A percentile compares a stretch with the other conserved stretches of the same genome.
phyloP scores from a whole-genome alignment of 768 basidiomycete species.

The Kwoniella newhampshirensis region DNA sequence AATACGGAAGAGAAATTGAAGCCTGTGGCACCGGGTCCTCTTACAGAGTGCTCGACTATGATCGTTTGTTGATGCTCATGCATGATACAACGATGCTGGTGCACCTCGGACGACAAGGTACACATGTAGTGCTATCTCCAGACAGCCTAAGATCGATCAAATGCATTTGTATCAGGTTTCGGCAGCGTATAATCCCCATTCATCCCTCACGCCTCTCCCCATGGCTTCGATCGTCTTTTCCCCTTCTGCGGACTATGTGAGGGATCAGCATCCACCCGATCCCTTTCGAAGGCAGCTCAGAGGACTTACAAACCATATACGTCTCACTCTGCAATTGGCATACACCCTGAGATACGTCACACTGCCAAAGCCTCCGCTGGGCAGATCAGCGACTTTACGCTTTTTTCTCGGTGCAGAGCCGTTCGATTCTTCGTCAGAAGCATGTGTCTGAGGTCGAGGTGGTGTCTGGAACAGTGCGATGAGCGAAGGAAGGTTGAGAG shows the following conservation, averaged over 20 bases:
- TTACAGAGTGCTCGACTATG: too few relatives aligned
- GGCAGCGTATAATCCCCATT: slow-evolving; percentile 41
- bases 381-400: slow-evolving; percentile 25
- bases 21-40: background rate
- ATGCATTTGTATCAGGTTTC: background rate
- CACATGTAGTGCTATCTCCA: background rate
- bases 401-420: slow-evolving; percentile 6
- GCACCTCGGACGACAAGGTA: too few relatives aligned
- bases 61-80: too few relatives aligned
- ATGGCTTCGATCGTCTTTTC: slow-evolving; percentile 29
- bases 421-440: slow-evolving; percentile 1
- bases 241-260: slow-evolving; percentile 31
- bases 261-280: slow-evolving; percentile 4
- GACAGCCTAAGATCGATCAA: background rate
- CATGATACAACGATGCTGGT: too few relatives aligned
- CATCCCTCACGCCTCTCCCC: slow-evolving; percentile 28
- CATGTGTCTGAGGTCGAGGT: slow-evolving; percentile 15
- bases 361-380: slow-evolving; percentile 26
- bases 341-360: slow-evolving; percentile 46
- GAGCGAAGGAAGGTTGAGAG: slow-evolving; percentile 29
- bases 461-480: slow-evolving; percentile 40
- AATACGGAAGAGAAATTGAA: background rate
- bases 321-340: slow-evolving; percentile 47
- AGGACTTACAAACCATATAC: slow-evolving; percentile 50
- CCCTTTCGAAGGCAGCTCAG: background rate